Base-by-base conservation (phyloP, 148 eudicot genomes). In the Rhododendron ferrugineum region DNA sequence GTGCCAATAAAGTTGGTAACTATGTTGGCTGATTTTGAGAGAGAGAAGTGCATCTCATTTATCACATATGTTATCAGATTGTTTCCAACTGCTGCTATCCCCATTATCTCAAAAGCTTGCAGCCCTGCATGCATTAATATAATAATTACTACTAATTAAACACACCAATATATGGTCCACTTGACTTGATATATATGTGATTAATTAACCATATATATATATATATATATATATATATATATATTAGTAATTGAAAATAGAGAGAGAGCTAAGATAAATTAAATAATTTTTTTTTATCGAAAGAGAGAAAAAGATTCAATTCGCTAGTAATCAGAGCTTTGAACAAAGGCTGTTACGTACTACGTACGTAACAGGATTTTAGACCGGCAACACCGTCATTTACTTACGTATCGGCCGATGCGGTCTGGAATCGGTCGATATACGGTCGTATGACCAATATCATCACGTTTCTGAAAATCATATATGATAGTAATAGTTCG, bases 1-100 rank as follows among this genome's bases (percentile, higher is more conserved):
- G 99, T 97, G 40, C 99, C 99, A 4, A 97, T 85, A 78, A 97
- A 97, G 89, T 97, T 97, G 47, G 99, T 97, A 1, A 97, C 99
- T 3, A 93, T 91, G 82, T 97, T 97, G 22, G 99, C 99, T 0
- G 99, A 91, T 84, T 91, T 90, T n/a, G 98, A 90, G 42, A 95
- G 80, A 5, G 99, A 92, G 84, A 87, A 93, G 85, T 97, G 98
- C 99, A 97, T 97, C 89, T 95, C 98, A 86, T 94, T 95, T 78
- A 94, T 93, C 90, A 97, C 92, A 86, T 97, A 97, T 6, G 98
- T 95, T 89, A 97, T 95, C 9, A 97, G 87, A 70, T 97, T 97
- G 93, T 95, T 97, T 80, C 98, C 99, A 68, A 95, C 98, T 79
- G 99, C 99, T 79, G 98, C 98, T 91, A 95, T 95, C 46, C 87